These are phyloP conservation scores for Ascochyta koolunga DNA, from an alignment of 2,329 filamentous ascomycete species.

Conservation along the genomic window DNA sequence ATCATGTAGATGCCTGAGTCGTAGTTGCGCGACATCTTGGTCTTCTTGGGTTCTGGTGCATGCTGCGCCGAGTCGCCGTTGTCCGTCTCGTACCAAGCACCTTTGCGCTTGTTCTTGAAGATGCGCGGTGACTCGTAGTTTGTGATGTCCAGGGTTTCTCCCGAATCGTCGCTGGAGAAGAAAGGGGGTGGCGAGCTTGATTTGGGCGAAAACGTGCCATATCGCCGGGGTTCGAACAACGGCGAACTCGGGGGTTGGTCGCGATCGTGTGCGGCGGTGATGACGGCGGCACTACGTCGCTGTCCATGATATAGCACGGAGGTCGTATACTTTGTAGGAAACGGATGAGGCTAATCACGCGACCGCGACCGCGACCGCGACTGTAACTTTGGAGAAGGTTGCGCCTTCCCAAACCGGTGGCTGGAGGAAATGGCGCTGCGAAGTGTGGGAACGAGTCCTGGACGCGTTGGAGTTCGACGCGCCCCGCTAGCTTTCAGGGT, in stretches of 20 bases:
- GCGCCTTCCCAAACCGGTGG: constrained; percentile 3
- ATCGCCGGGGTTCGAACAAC: constrained; percentile 27
- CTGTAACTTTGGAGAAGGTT: neutral
- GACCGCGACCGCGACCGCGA: constrained; percentile 13
- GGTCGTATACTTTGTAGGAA: neutral
- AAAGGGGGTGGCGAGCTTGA: constrained; percentile 42
- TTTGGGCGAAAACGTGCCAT: constrained; percentile 30
- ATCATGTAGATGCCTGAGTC: constrained; percentile 43
- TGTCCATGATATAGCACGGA: constrained; percentile 25
- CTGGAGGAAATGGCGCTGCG: constrained; percentile 2
- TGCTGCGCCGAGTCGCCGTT: constrained; percentile 21
- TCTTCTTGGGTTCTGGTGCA: constrained; percentile 31
- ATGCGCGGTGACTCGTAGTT: constrained; percentile 43
- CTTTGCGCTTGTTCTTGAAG: constrained; percentile 41
- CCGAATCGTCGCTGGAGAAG: constrained; percentile 43
- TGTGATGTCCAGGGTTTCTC: constrained; percentile 34
- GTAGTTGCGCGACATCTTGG: constrained; percentile 37
- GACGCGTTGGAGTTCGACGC: constrained; percentile 15
- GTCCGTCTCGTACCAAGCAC: constrained; percentile 38
- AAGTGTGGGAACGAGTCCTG: constrained; percentile 2
- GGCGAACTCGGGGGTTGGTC: constrained; percentile 31
- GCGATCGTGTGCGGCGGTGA: constrained; percentile 33
- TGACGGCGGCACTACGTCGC: constrained; percentile 28
- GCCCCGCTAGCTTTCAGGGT: constrained; percentile 12
- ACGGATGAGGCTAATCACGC: neutral